phyloP scores from a whole-genome alignment of 78 protist species.

The Dictyostelium brefeldianum region DNA sequence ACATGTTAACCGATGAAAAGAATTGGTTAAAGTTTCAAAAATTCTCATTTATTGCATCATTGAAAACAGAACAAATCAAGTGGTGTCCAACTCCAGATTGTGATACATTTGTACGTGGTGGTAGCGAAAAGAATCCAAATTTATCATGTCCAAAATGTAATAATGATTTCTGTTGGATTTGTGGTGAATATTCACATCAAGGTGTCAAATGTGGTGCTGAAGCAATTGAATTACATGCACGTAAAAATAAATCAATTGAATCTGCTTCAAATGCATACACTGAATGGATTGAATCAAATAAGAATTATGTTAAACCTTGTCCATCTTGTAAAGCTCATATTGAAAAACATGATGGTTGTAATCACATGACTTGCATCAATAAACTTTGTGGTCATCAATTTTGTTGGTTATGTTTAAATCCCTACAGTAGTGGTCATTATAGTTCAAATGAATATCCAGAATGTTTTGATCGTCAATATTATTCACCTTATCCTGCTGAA shows the following conservation, averaged over 20 bases:
- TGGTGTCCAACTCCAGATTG: constrained; percentile 82
- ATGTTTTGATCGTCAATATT: constrained; percentile 65
- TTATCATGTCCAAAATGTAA: constrained; percentile 59
- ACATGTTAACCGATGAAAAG: constrained; percentile 40
- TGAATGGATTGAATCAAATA: constrained; percentile 6
- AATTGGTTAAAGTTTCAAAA: constrained; percentile 43
- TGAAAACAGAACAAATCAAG: constrained; percentile 67
- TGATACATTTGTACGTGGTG: constrained; percentile 65
- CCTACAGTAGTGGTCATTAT: constrained; percentile 41
- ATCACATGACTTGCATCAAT: constrained; percentile 65
- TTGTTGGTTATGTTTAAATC: constrained; percentile 57
- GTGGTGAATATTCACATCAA: constrained; percentile 57
- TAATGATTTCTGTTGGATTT: constrained; percentile 47
- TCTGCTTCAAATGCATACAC: neutral
- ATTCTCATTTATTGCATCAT: constrained; percentile 58
- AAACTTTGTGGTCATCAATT: constrained; percentile 42
- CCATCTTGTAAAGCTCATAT: constrained; percentile 47
- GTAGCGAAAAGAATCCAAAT: neutral
- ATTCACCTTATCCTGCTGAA: constrained; percentile 13
- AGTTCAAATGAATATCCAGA: constrained; percentile 45
- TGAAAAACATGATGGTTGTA: constrained; percentile 83
- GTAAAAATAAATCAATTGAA: constrained; percentile 33
- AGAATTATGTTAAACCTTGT: constrained; percentile 32
- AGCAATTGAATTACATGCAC: neutral
- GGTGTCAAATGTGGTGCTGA: constrained; percentile 62